Evolutionary conservation across 495 filamentous ascomycete genomes (phyloP), one percentile per base, ranked within the genome.

Genomic region (Cetradonia linearis): DNA sequence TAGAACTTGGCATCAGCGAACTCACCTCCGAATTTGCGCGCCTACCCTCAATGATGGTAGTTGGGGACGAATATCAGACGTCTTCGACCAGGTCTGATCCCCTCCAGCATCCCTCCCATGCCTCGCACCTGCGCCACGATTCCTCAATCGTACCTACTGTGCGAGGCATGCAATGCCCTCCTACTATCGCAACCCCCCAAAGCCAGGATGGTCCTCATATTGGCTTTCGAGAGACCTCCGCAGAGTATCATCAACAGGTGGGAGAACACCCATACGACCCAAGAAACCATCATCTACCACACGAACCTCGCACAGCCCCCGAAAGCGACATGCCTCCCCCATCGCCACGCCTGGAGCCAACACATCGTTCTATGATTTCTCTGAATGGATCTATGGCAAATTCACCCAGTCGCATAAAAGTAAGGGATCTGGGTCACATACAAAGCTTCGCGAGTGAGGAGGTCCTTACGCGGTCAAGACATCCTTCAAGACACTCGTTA

Each of bases 351-450:
- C 63, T 81, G 47, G 74, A 78, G 60, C 77, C 80, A n/a, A 82
- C 80, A 33, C 65, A 71, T 52, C 72, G 66, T 28, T 79, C 82
- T 3, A 71, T 75, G 58, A 69, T 76, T 44, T 80, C 81, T 1
- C 68, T 82, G 0, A 69, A 69, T 14, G 78, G 77, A 16, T 83
- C 79, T 16, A 72, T 77, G 46, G 77, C 83, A 9, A 80, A 76
- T 38, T 90, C 87, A 5, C 87, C 88, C 28, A 82, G 77, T 56
- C 85, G 85, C 50, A 88, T 96, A 70, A 86, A 83, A 66, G 86
- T 96, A 36, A 84, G 86, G 62, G 87, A 91, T 70, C 76, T 96
- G 25, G 84, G 84, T 28, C 91, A 96, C 70, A 92, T 96, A 60
- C 88, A 91, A 69, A 89, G 86, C 66, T 87, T 96, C 59, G 89